Percentiles rank a stretch among this genome's conserved stretches.
These are phyloP conservation scores for Mycena indigotica DNA, from an alignment of 768 basidiomycete genomes.

Conservation along the genomic window DNA sequence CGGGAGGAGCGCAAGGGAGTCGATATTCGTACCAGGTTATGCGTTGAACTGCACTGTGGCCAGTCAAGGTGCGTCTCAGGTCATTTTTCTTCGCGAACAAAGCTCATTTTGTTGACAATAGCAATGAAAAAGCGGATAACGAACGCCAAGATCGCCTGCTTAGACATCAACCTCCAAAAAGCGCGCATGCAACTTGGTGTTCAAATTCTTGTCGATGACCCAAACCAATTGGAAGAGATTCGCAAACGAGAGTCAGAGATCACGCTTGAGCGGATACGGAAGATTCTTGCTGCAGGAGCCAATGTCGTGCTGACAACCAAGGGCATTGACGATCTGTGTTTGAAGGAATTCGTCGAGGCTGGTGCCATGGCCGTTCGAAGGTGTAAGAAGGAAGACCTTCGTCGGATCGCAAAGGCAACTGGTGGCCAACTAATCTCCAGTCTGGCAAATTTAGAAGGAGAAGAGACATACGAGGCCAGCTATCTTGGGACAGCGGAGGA, in stretches of 20 bases:
- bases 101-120: constrained; percentile 32
- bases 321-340: constrained; percentile 95
- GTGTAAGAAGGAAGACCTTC: constrained; percentile 96
- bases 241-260: constrained; percentile 94
- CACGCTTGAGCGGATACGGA: constrained; percentile 91
- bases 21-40: constrained; percentile 92
- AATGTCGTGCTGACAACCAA: constrained; percentile 98
- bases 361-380: constrained; percentile 98
- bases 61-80: constrained; percentile 76
- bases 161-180: constrained; percentile 97
- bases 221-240: constrained; percentile 94
- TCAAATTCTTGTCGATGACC: constrained; percentile 96
- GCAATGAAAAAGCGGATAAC: constrained; percentile 97
- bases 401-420: constrained; percentile 95
- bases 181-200: constrained; percentile 97
- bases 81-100: background rate
- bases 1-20: constrained; percentile 93
- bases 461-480: constrained; percentile 93
- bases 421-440: constrained; percentile 92
- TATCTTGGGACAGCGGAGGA: constrained; percentile 93
- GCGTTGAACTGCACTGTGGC: constrained; percentile 98
- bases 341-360: constrained; percentile 98
- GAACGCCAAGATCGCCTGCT: constrained; percentile 95
- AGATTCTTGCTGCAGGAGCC: constrained; percentile 93
- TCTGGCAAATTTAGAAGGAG: constrained; percentile 94